Conservation (phyloP, 176 grass and related monocot genomes). For the Avena sativa region DNA sequence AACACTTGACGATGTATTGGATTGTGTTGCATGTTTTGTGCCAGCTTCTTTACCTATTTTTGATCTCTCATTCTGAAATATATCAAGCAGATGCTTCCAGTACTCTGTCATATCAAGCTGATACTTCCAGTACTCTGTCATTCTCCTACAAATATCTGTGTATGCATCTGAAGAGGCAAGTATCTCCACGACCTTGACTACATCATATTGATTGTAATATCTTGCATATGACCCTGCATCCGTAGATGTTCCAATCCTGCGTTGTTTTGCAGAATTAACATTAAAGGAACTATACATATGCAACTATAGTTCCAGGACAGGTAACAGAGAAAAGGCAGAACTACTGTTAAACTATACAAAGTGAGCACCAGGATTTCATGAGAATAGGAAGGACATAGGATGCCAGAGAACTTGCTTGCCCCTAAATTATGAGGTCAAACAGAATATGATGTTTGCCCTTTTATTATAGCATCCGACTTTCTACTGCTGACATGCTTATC, state of each 20-base stretch:
- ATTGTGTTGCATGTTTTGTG: slow-evolving; percentile 37
- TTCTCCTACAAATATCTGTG: slow-evolving; percentile 66
- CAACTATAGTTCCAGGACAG: slow-evolving; percentile 3
- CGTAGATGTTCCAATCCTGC: slow-evolving; percentile 65
- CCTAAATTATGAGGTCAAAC: slow-evolving; percentile 27
- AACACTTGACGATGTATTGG: slow-evolving; percentile 27
- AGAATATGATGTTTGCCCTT: not conserved
- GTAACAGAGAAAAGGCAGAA: not conserved
- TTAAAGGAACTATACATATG: slow-evolving; percentile 29
- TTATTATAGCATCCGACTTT: slow-evolving; percentile 18
- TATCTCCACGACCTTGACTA: slow-evolving; percentile 66
- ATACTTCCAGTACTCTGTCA: slow-evolving; percentile 76
- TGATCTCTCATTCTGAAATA: slow-evolving; percentile 46
- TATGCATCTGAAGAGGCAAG: slow-evolving; percentile 62
- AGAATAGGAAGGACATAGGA: not conserved
- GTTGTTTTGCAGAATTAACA: slow-evolving; percentile 39
- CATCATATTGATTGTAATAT: slow-evolving; percentile 86
- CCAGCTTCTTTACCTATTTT: slow-evolving; percentile 47
- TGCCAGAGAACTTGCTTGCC: not conserved
- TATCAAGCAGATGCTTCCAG: slow-evolving; percentile 66
- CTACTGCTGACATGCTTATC: slow-evolving; percentile 14
- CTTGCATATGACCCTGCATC: slow-evolving; percentile 64
- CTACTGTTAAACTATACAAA: not conserved
- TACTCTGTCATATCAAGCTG: slow-evolving; percentile 64
- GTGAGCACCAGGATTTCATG: slow-evolving; percentile 5